Conservation (phyloP, 306 rosid genomes). For the Cicer chorassanicum region DNA sequence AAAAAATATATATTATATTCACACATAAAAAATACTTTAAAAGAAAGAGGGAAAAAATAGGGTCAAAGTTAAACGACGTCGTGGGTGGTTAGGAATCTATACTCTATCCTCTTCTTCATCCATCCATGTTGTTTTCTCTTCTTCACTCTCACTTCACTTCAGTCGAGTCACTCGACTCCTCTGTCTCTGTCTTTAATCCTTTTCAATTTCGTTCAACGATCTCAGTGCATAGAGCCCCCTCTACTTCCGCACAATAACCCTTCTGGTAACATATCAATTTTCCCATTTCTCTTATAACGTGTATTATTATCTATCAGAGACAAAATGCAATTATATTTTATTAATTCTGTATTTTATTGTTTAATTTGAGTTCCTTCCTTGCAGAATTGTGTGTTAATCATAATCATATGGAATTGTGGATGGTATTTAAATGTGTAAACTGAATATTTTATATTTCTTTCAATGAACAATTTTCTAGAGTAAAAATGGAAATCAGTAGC, state of each 20-base stretch:
- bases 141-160: background rate
- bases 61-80: background rate
- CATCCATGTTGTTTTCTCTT: slow-evolving; percentile 12
- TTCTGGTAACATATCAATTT: slow-evolving; percentile 27
- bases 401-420: slow-evolving; percentile 1
- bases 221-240: background rate
- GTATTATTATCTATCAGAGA: background rate
- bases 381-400: background rate
- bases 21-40: no score
- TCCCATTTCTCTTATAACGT: background rate
- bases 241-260: background rate
- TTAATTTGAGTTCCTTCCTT: background rate
- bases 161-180: background rate
- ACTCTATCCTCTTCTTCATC: background rate
- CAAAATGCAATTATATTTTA: background rate
- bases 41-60: no score
- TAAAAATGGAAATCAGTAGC: slow-evolving; percentile 55
- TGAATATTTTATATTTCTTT: slow-evolving; percentile 16
- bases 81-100: background rate
- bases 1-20: no score
- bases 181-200: background rate
- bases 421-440: slow-evolving; percentile 12
- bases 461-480: slow-evolving; percentile 22
- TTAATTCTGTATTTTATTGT: background rate
- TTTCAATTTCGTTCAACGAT: background rate